Conservation (phyloP, 129 eudicot species). For the carrot (Daucus carota) region DH1_v3.0 NC_030385.2:990501-991000, state of each 20-base stretch:
- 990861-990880: conserved; percentile 13
- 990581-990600: no score
- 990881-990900: conserved; percentile 8
- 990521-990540: conserved; percentile 7
- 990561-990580: no score
- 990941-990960: not conserved
- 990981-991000: not conserved
- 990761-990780: not conserved
- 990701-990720: not conserved
- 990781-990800: not conserved
- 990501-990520: not conserved
- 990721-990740: not conserved
- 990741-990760: not conserved
- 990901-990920: conserved; percentile 2
- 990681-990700: conserved; percentile 17
- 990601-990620: not conserved
- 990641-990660: conserved; percentile 1
- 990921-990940: conserved; percentile 5
- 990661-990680: conserved; percentile 24
- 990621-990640: not conserved
- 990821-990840: conserved; percentile 6
- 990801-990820: not conserved
- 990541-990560: not conserved
- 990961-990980: conserved; percentile 11
- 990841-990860: not conserved